These are phyloP conservation scores for Vigna hirtella DNA, from an alignment of 306 rosid species.

Conservation along the genomic window DNA sequence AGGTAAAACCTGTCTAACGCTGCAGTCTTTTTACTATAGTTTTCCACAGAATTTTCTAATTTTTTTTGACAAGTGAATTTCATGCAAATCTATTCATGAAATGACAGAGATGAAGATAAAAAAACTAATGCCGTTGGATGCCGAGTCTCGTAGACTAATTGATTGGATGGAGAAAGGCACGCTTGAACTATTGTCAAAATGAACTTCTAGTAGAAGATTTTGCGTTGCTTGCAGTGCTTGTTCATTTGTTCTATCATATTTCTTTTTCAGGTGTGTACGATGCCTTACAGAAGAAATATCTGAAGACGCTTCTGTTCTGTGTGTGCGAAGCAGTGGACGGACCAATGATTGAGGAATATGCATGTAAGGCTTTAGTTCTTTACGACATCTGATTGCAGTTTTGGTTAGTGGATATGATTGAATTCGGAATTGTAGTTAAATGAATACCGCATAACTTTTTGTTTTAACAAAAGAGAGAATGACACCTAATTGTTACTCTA, in stretches of 20 bases:
- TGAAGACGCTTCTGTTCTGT: conserved; percentile 85
- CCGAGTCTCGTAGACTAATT: conserved; percentile 89
- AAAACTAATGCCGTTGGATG: conserved; percentile 91
- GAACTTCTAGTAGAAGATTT: conserved; percentile 10
- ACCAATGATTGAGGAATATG: conserved; percentile 96
- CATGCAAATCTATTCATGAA: conserved; percentile 33
- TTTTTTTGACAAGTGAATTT: conserved; percentile 41
- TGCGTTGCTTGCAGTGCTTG: conserved; percentile 15
- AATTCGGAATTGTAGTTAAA: conserved; percentile 27
- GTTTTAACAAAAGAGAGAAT: conserved; percentile 20
- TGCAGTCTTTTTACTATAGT: not conserved
- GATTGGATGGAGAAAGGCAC: conserved; percentile 99
- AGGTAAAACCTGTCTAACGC: conserved; percentile 57
- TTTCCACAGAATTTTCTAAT: not conserved
- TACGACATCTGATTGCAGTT: not conserved
- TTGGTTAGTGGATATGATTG: conserved; percentile 20
- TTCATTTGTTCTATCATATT: not conserved
- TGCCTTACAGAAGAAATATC: conserved; percentile 84
- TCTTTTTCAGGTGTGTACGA: conserved; percentile 81
- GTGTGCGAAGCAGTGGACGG: conserved; percentile 88
- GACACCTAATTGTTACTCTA: not conserved
- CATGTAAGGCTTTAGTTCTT: conserved; percentile 63
- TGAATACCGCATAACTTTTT: not conserved
- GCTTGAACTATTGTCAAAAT: conserved; percentile 30
- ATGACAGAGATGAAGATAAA: conserved; percentile 93